Evolutionary conservation across 2,329 filamentous ascomycete species (phyloP).

Genomic region (Aspergillus eucalypticola): DNA sequence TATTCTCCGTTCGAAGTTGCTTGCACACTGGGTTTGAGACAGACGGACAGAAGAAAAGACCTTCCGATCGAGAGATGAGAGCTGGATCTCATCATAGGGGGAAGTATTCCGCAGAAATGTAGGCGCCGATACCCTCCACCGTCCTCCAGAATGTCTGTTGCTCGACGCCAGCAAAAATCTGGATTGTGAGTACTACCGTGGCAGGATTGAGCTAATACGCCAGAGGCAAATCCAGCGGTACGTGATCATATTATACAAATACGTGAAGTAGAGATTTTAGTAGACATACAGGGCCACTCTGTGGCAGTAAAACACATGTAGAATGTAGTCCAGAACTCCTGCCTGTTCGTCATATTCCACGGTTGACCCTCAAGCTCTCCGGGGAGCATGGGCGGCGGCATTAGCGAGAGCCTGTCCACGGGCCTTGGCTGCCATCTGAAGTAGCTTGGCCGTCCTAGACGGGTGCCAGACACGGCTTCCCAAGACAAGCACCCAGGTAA

Average conservation of each 20-base stretch:
- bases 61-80: too few species aligned
- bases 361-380: conserved; percentile 15
- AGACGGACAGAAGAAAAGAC: too few species aligned
- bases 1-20: too few species aligned
- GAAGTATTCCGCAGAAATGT: too few species aligned
- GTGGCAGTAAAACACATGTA: not conserved
- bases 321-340: not conserved
- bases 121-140: too few species aligned
- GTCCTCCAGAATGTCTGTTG: too few species aligned
- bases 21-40: too few species aligned
- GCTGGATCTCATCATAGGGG: too few species aligned
- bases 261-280: conserved; percentile 20
- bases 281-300: conserved; percentile 25
- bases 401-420: conserved; percentile 29
- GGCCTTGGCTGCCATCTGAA: conserved; percentile 50
- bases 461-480: conserved; percentile 77
- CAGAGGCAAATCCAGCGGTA: not conserved
- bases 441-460: conserved; percentile 60
- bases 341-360: not conserved
- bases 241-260: conserved; percentile 1
- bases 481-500: conserved; percentile 79
- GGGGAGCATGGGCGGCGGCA: conserved; percentile 26
- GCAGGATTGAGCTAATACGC: not conserved
- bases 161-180: too few species aligned
- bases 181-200: not conserved